A percentile compares a stretch with the other conserved stretches of the same genome.
Conservation (phyloP, 2,329 filamentous ascomycete genomes). For the Clarireedia homoeocarpa region DNA sequence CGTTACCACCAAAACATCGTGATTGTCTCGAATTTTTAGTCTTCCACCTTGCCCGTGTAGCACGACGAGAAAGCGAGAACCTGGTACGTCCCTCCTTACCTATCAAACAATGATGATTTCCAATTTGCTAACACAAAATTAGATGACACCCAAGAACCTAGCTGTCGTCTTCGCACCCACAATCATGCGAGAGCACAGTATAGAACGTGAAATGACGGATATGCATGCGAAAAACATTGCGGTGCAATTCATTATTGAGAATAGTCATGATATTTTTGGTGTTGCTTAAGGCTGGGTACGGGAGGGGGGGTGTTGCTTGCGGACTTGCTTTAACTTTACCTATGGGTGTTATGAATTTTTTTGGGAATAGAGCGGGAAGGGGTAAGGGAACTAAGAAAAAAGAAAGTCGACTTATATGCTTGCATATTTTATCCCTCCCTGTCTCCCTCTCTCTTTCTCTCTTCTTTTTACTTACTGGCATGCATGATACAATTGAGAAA, state of each 20-base stretch:
- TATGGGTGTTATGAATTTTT: too few species aligned
- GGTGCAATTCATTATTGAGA: constrained; percentile 88
- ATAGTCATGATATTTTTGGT: constrained; percentile 72
- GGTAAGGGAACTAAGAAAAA: too few species aligned
- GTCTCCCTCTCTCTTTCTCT: background rate
- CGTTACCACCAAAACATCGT: constrained; percentile 74
- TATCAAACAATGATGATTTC: background rate
- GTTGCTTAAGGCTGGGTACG: constrained; percentile 4
- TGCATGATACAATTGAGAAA: background rate
- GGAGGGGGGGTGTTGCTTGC: too few species aligned
- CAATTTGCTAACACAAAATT: constrained; percentile 20
- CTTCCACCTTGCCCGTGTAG: constrained; percentile 85
- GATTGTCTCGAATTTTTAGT: constrained; percentile 91
- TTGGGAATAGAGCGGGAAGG: too few species aligned
- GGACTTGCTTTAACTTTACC: too few species aligned
- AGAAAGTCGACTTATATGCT: too few species aligned
- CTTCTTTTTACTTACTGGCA: background rate
- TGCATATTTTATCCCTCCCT: background rate
- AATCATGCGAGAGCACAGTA: constrained; percentile 84
- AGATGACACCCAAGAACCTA: constrained; percentile 95
- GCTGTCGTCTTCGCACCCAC: constrained; percentile 97
- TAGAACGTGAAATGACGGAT: constrained; percentile 93
- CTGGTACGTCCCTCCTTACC: constrained; percentile 49
- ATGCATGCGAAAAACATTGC: constrained; percentile 89
- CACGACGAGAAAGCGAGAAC: constrained; percentile 75